Conservation (phyloP, 1,284 basidiomycete genomes). For the Trichosporon sp. region DNA sequence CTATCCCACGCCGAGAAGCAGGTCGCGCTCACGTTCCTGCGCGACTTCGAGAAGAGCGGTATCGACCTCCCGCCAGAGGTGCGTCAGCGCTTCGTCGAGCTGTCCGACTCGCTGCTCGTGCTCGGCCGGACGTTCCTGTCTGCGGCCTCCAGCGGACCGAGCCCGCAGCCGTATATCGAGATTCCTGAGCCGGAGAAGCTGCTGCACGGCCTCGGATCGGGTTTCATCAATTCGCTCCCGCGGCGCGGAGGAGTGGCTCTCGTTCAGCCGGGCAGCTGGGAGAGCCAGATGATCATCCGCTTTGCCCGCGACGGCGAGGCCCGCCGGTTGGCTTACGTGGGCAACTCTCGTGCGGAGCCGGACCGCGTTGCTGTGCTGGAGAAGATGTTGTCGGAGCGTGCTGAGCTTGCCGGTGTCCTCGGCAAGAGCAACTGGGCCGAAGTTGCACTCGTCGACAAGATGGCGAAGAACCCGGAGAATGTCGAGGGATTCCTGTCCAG, state of each 20-base stretch:
- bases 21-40: conserved; percentile 88
- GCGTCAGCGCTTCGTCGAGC: conserved; percentile 74
- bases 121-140: conserved; percentile 79
- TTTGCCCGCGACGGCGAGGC: conserved; percentile 78
- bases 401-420: conserved; percentile 72
- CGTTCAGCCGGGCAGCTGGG: conserved; percentile 75
- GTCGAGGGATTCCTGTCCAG: conserved; percentile 77
- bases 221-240: conserved; percentile 56
- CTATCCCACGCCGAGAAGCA: conserved; percentile 53
- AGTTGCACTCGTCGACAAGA: conserved; percentile 83
- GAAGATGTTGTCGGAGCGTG: conserved; percentile 66
- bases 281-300: conserved; percentile 87
- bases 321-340: conserved; percentile 69
- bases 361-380: conserved; percentile 61
- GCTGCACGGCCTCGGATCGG: conserved; percentile 42
- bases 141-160: conserved; percentile 53
- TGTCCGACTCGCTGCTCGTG: conserved; percentile 87
- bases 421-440: conserved; percentile 77
- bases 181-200: conserved; percentile 41
- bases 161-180: conserved; percentile 30
- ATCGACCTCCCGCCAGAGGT: conserved; percentile 78
- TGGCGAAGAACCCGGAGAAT: conserved; percentile 89
- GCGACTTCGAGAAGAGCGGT: conserved; percentile 96
- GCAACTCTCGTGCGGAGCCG: conserved; percentile 58
- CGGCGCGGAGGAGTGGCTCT: conserved; percentile 55